Conservation (phyloP, 305 asterid genomes). For the Plantago coronopus region DNA sequence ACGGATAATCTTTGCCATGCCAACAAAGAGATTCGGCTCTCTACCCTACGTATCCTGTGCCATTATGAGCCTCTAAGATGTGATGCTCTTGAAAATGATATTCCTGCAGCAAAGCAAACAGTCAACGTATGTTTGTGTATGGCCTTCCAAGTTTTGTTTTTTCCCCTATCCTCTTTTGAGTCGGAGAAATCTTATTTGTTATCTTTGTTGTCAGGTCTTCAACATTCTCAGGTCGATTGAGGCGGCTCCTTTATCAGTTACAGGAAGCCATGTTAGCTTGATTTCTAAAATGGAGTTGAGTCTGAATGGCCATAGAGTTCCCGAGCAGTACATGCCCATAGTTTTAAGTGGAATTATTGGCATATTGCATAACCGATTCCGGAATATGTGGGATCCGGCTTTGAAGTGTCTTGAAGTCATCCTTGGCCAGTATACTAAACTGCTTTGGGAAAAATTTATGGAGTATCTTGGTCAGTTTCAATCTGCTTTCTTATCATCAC, state of each 20-base stretch:
- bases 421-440: slow-evolving; percentile 44
- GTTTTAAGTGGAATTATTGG: slow-evolving; percentile 72
- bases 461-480: slow-evolving; percentile 56
- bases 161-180: neutral
- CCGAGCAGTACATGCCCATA: slow-evolving; percentile 52
- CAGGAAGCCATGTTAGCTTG: slow-evolving; percentile 62
- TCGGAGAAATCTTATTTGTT: slow-evolving; percentile 14
- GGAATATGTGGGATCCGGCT: slow-evolving; percentile 69
- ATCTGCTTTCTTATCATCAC: slow-evolving; percentile 46
- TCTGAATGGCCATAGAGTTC: slow-evolving; percentile 52
- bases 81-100: slow-evolving; percentile 30
- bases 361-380: slow-evolving; percentile 72
- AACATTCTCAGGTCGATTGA: slow-evolving; percentile 66
- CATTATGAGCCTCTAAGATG: slow-evolving; percentile 54
- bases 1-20: slow-evolving; percentile 62
- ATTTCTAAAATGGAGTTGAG: slow-evolving; percentile 69
- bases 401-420: slow-evolving; percentile 66
- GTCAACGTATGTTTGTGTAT: slow-evolving; percentile 37
- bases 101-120: slow-evolving; percentile 33
- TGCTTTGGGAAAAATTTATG: slow-evolving; percentile 64
- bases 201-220: slow-evolving; percentile 56
- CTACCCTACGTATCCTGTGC: slow-evolving; percentile 76
- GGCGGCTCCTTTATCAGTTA: slow-evolving; percentile 58
- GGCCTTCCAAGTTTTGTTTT: slow-evolving; percentile 6
- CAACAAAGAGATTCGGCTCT: slow-evolving; percentile 64